Conservation (phyloP, 192 early-diverging fungal species). For the Backusella macrospora region DNA sequence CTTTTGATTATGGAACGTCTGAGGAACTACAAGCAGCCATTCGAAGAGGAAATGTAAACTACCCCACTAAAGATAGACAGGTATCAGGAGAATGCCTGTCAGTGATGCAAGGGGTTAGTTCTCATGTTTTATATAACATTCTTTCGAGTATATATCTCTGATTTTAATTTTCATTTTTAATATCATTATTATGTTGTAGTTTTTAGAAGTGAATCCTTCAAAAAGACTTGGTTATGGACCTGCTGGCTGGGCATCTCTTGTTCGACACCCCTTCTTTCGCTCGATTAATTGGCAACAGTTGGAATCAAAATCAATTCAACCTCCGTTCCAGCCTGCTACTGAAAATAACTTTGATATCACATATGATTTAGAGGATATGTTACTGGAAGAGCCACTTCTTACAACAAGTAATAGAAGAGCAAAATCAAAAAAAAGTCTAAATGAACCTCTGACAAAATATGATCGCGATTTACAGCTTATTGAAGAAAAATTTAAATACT, state of each 20-base stretch:
- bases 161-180: neutral
- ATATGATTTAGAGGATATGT: slow-evolving; percentile 87
- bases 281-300: slow-evolving; percentile 50
- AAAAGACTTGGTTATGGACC: slow-evolving; percentile 53
- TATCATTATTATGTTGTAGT: slow-evolving; percentile 37
- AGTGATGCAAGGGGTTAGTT: slow-evolving; percentile 70
- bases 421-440: neutral
- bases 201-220: slow-evolving; percentile 53
- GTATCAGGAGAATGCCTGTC: slow-evolving; percentile 67
- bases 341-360: slow-evolving; percentile 94
- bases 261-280: slow-evolving; percentile 60
- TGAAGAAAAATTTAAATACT: slow-evolving; percentile 73
- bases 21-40: slow-evolving; percentile 67
- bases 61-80: slow-evolving; percentile 51
- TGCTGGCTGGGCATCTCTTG: slow-evolving; percentile 42
- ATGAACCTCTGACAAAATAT: slow-evolving; percentile 4
- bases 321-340: slow-evolving; percentile 53
- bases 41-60: slow-evolving; percentile 65
- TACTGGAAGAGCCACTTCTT: slow-evolving; percentile 7
- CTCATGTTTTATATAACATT: neutral
- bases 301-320: slow-evolving; percentile 49
- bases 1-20: slow-evolving; percentile 67
- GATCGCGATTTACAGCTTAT: slow-evolving; percentile 73
- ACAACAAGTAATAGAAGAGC: neutral
- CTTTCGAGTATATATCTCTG: neutral